Conservation (phyloP, 1,284 basidiomycete species). For the Phylloboletellus chloephorus region DNA sequence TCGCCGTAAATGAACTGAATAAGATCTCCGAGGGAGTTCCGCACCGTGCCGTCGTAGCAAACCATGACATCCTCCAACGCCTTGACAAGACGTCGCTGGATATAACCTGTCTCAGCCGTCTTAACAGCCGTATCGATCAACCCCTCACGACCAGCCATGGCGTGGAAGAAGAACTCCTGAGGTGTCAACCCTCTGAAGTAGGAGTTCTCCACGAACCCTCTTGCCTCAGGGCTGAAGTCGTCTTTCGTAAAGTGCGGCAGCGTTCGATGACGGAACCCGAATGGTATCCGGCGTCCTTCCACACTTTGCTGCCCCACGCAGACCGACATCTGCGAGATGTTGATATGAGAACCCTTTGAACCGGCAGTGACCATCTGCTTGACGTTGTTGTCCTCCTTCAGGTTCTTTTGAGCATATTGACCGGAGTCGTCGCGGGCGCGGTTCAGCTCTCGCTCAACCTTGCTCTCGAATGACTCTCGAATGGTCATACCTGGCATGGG, state of each 20-base stretch:
- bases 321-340: constrained; percentile 99
- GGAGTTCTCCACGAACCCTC: constrained; percentile 99
- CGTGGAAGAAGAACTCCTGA: constrained; percentile 99
- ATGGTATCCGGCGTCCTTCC: constrained; percentile 97
- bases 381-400: constrained; percentile 99
- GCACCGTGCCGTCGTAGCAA: constrained; percentile 95
- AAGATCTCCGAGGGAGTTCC: constrained; percentile 93
- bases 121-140: constrained; percentile 99
- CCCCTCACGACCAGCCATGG: constrained; percentile 99
- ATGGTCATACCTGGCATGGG: constrained; percentile 97
- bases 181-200: constrained; percentile 96
- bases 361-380: constrained; percentile 99
- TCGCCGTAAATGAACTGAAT: constrained; percentile 98
- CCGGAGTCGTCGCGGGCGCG: constrained; percentile 94
- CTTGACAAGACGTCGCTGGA: constrained; percentile 96
- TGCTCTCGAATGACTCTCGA: constrained; percentile 95
- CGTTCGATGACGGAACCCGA: constrained; percentile 95
- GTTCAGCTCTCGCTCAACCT: constrained; percentile 90
- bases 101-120: constrained; percentile 99
- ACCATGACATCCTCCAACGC: constrained; percentile 98
- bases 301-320: constrained; percentile 99
- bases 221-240: constrained; percentile 97
- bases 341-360: constrained; percentile 98
- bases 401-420: constrained; percentile 89
- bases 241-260: constrained; percentile 98